Conservation (phyloP, 2,329 filamentous ascomycete genomes). For the Aspergillus bombycis region DNA sequence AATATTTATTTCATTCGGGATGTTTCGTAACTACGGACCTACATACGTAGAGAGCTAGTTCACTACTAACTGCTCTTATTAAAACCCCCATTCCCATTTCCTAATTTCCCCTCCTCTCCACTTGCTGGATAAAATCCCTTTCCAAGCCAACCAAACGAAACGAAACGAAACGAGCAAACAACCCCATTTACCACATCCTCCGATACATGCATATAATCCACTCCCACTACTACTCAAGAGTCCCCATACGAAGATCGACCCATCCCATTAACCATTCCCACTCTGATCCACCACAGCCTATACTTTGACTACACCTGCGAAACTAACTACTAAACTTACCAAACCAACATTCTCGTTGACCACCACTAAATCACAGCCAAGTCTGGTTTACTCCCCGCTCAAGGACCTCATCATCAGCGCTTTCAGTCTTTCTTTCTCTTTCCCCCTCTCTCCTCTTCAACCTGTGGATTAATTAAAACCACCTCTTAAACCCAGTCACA, state of each 20-base stretch:
- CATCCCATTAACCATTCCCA: constrained; percentile 1
- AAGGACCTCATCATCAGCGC: constrained; percentile 7
- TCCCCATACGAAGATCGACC: constrained; percentile 3
- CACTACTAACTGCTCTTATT: constrained; percentile 5
- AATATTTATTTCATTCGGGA: neutral
- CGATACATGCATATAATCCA: constrained; percentile 6
- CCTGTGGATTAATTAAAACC: neutral
- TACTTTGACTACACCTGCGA: constrained; percentile 2
- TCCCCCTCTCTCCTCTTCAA: neutral
- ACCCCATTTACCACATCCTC: constrained; percentile 2
- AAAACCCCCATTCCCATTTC: constrained; percentile 1
- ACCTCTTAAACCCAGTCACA: neutral
- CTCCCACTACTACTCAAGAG: neutral
- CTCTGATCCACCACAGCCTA: neutral
- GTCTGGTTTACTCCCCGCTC: constrained; percentile 13
- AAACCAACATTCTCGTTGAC: neutral
- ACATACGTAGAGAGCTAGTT: neutral
- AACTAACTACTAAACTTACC: neutral
- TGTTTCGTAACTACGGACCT: neutral
- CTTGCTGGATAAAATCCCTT: neutral
- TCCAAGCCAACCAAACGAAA: neutral
- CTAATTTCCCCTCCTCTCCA: neutral
- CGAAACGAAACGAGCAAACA: neutral
- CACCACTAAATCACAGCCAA: constrained; percentile 17
- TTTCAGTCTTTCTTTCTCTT: neutral